Evolutionary conservation across 495 filamentous ascomycete species (phyloP).

Genomic region (Podospora fimiseda): DNA sequence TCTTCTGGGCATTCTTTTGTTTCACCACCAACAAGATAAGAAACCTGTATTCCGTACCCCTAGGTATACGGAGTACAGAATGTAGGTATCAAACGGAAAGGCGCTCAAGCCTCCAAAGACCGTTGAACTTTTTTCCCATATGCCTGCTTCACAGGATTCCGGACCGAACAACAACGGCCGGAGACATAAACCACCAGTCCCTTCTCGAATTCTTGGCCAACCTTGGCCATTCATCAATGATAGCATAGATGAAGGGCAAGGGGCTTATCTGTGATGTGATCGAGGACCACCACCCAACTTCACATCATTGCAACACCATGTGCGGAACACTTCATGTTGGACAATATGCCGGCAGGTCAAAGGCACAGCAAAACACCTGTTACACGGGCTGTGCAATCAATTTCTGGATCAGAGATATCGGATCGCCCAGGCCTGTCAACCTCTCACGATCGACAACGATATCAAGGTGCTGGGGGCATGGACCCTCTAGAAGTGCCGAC

Average conservation of each 20-base stretch:
- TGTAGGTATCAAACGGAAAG: no score
- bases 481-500: not conserved
- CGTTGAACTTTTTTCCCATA: not conserved
- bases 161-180: not conserved
- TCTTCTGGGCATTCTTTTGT: not conserved
- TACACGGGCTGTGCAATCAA: not conserved
- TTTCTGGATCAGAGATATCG: slow-evolving; percentile 1
- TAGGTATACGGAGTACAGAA: no score
- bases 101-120: not conserved
- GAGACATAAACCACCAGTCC: not conserved
- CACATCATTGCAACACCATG: not conserved
- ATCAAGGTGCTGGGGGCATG: slow-evolving; percentile 4
- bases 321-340: slow-evolving; percentile 3
- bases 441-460: slow-evolving; percentile 9
- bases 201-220: slow-evolving; percentile 6
- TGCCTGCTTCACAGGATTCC: slow-evolving; percentile 1
- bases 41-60: no score
- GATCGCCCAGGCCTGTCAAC: not conserved
- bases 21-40: no score
- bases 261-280: slow-evolving; percentile 2
- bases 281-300: not conserved
- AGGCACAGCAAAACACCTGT: not conserved
- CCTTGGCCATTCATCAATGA: no score
- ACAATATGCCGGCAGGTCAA: slow-evolving; percentile 5
- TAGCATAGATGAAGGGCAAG: no score